Conservation (phyloP, 2,329 filamentous ascomycete genomes). For the Emydomyces testavorans region DNA sequence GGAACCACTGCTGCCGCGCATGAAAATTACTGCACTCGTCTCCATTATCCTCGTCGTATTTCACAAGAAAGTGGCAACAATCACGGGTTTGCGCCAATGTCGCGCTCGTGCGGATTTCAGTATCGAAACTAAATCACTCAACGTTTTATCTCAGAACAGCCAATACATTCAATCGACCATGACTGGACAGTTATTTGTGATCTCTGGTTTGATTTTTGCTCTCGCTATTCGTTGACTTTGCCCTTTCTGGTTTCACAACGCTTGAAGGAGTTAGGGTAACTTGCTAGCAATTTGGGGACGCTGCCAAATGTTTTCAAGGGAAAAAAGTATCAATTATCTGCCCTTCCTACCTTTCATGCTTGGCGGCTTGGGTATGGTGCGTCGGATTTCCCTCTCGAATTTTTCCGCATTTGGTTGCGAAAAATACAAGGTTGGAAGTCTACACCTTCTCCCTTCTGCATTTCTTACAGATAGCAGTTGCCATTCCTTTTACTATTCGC, state of each 20-base stretch:
- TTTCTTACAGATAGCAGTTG: conserved; percentile 6
- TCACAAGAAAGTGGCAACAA: not conserved
- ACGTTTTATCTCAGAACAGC: not conserved
- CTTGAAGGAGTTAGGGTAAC: conserved; percentile 13
- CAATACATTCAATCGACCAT: not conserved
- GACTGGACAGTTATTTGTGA: not conserved
- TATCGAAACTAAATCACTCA: not conserved
- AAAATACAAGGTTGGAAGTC: conserved; percentile 11
- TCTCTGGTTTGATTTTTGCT: not conserved
- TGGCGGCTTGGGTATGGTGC: conserved; percentile 21
- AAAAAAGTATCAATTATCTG: conserved; percentile 14
- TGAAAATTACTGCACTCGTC: conserved; percentile 31
- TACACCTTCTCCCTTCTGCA: conserved; percentile 4
- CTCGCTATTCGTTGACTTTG: not conserved
- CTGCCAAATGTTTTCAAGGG: conserved; percentile 15
- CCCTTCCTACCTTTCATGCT: conserved; percentile 14
- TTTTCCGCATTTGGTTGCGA: conserved; percentile 13
- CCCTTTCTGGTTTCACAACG: conserved; percentile 9
- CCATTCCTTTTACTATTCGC: not conserved
- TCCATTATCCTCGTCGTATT: conserved; percentile 11
- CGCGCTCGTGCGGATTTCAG: conserved; percentile 4
- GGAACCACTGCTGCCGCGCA: conserved; percentile 61
- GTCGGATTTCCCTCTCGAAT: conserved; percentile 18
- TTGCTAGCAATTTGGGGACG: conserved; percentile 18
- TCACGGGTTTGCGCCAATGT: not conserved